Conservation (phyloP, 345 rosid species). For the Ceriops zippeliana region DNA sequence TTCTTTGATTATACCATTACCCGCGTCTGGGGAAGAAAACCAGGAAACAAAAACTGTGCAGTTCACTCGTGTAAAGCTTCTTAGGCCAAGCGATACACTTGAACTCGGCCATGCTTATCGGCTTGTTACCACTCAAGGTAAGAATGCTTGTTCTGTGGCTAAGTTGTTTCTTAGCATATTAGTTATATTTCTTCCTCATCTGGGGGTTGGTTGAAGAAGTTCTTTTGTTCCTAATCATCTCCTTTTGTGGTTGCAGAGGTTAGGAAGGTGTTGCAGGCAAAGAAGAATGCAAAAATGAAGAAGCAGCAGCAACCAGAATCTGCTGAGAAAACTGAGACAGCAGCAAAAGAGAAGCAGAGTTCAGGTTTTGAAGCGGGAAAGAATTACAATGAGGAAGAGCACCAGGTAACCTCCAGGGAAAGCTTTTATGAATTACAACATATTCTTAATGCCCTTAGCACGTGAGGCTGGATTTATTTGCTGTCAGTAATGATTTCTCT, state of each 20-base stretch:
- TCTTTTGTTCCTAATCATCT: background rate
- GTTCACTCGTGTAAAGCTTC: slow-evolving; percentile 89
- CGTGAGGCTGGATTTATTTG: no score
- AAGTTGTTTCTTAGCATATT: background rate
- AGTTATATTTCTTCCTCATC: no score
- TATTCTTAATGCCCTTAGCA: background rate
- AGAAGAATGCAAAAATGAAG: slow-evolving; percentile 69
- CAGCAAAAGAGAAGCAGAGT: slow-evolving; percentile 30
- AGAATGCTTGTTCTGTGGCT: background rate
- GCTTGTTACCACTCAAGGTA: slow-evolving; percentile 92
- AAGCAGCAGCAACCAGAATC: slow-evolving; percentile 52
- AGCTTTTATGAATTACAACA: background rate
- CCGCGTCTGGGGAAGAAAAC: slow-evolving; percentile 23
- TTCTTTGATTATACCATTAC: slow-evolving; percentile 86
- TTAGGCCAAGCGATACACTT: slow-evolving; percentile 74
- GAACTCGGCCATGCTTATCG: slow-evolving; percentile 92
- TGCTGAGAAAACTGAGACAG: slow-evolving; percentile 32
- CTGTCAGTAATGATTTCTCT: no score
- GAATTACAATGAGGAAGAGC: slow-evolving; percentile 17
- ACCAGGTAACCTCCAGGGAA: slow-evolving; percentile 20
- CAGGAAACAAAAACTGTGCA: slow-evolving; percentile 35
- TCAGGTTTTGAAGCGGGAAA: slow-evolving; percentile 26
- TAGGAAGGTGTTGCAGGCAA: slow-evolving; percentile 73
- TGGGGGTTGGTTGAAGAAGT: no score
- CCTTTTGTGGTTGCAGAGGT: slow-evolving; percentile 50